Base-by-base conservation (phyloP, 2,329 filamentous ascomycete species). In the Orbilia brochopaga region DNA sequence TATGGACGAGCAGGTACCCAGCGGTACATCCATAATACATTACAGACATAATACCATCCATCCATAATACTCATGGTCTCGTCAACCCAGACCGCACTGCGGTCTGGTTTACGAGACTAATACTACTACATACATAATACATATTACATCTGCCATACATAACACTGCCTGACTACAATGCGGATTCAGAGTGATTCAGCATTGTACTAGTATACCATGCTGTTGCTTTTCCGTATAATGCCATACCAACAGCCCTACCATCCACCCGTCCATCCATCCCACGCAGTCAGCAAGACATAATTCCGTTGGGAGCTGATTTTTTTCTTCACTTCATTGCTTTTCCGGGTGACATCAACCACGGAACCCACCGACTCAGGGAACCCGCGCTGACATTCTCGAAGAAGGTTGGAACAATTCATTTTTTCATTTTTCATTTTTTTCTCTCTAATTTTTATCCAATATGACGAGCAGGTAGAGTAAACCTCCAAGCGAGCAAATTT, bases 261-360 rank as follows among this genome's bases (percentile, higher is more conserved):
- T 1, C 15, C 27, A 11, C 30, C 52, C 27, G 42, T 56, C 27
- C 52, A 40, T 19, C n/a, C n/a, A n/a, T n/a, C n/a, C n/a, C n/a
- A n/a, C n/a, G n/a, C n/a, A n/a, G n/a, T n/a, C n/a, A n/a, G n/a
- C n/a, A 60, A 62, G 59, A 57, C 56, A 24, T 27, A 27, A 23
- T 60, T 27, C 51, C 21, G 42, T 57, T 32, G 50, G 30, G 40
- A 42, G 17, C 30, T 48, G 40, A 17, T 37, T 21, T 42, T 51
- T 44, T 21, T 42, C 7, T 19, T 15, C 30, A 40, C 30, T 24
- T 24, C 44, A 40, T 27, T 51, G 52, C 23, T 53, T 42, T 17
- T 27, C 35, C 21, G 4, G 46, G 51, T 61, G 59, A 50, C 50
- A 56, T 55, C 56, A 59, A 54, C 30, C n/a, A n/a, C n/a, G n/a